Evolutionary conservation across 176 grass and related monocot species (phyloP).

Genomic region (Phoenix dactylifera): DNA sequence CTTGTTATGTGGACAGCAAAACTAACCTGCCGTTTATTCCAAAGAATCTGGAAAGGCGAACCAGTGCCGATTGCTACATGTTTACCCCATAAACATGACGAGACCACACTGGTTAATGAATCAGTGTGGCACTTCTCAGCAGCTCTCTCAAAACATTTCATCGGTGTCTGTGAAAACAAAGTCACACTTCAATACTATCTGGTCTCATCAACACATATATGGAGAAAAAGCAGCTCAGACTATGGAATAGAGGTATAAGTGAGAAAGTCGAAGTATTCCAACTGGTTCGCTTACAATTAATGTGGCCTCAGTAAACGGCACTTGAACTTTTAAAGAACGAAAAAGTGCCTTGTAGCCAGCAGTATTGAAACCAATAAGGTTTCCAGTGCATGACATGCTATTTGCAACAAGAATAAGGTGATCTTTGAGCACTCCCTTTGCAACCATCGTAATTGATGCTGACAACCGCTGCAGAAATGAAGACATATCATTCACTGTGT

Average conservation of each 20-base stretch:
- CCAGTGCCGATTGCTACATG: slow-evolving; percentile 74
- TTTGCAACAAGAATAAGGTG: slow-evolving; percentile 83
- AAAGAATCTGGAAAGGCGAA: slow-evolving; percentile 88
- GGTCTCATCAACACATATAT: no score
- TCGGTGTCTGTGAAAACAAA: slow-evolving; percentile 67
- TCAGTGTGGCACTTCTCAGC: slow-evolving; percentile 87
- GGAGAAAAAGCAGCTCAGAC: no score
- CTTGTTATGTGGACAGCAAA: background rate
- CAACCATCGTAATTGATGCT: slow-evolving; percentile 49
- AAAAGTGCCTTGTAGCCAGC: slow-evolving; percentile 73
- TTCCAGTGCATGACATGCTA: slow-evolving; percentile 86
- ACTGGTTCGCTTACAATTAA: slow-evolving; percentile 53
- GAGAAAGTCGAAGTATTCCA: no score
- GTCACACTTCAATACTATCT: background rate
- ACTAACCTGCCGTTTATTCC: slow-evolving; percentile 78
- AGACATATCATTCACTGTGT: background rate
- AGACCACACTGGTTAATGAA: slow-evolving; percentile 75
- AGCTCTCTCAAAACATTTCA: slow-evolving; percentile 95
- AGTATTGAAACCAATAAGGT: slow-evolving; percentile 76
- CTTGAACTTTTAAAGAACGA: slow-evolving; percentile 94
- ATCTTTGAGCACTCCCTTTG: slow-evolving; percentile 76
- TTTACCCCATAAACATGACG: slow-evolving; percentile 89
- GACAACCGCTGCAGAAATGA: slow-evolving; percentile 65
- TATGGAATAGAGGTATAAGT: no score
- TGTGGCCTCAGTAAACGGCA: slow-evolving; percentile 90